phyloP scores from a whole-genome alignment of 2,329 filamentous ascomycete genomes.

The Paraphaeosphaeria sporulosa region DNA sequence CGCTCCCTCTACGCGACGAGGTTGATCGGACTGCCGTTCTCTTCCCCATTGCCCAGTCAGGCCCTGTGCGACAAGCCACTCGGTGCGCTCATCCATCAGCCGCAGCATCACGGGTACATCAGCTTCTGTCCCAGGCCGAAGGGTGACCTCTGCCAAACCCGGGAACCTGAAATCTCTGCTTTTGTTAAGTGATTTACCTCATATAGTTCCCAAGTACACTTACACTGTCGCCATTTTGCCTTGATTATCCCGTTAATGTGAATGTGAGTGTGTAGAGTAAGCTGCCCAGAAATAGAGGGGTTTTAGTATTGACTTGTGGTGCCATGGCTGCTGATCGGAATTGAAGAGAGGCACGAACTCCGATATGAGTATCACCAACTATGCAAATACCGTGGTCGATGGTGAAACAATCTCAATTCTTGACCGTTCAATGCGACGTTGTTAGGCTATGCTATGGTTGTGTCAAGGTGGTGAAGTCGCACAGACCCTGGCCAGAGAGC shows the following conservation, averaged over 20 bases:
- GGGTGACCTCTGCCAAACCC: not conserved
- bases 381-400: not conserved
- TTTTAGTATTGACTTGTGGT: not conserved
- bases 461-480: not conserved
- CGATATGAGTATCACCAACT: not conserved
- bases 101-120: not conserved
- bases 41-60: slow-evolving; percentile 3
- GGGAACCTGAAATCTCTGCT: not conserved
- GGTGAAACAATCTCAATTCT: no score
- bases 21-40: not conserved
- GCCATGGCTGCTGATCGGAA: not conserved
- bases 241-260: not conserved
- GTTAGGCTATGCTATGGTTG: no score
- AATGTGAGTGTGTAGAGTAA: not conserved
- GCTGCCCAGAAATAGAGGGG: not conserved
- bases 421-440: no score
- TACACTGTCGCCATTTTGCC: not conserved
- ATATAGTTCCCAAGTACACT: not conserved
- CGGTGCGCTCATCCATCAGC: slow-evolving; percentile 1
- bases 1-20: not conserved
- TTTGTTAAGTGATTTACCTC: not conserved
- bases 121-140: not conserved
- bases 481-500: not conserved
- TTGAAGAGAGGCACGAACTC: not conserved
- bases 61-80: not conserved